Evolutionary conservation across 2,329 filamentous ascomycete genomes (phyloP), one percentile per base, ranked within the genome.

Genomic region (Aspergillus melleus): DNA sequence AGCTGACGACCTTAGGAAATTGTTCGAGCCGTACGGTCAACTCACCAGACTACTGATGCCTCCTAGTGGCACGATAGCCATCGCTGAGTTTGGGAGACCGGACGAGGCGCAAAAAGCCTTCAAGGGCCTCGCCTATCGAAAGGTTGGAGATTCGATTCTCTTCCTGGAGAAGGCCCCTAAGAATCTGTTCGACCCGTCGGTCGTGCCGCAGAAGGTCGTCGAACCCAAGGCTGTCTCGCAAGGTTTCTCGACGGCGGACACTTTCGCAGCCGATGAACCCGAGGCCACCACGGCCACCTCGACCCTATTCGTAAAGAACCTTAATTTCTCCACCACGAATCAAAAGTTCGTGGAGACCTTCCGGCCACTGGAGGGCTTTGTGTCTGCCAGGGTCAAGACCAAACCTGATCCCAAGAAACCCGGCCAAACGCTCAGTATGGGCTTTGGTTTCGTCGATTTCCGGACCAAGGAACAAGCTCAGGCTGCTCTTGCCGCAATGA

Each of bases 361-460:
- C 79, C 84, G 86, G 63, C 84, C 90, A 56, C 81, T 98, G 57
- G 90, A 92, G 68, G 95, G 95, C 55, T 98, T 98, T 77, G 82
- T 95, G 64, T 92, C 90, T 59, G 94, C 92, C 29, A 86, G 87
- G 65, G 92, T 99, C 66, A 97, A 97, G 80, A 97, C 92, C 24
- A 96, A 96, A 79, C 86, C 88, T 44, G 92, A 99, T 72, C 86
- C 92, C n/a, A 97, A 96, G 81, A 90, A 90, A 71, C 88, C 91
- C 19, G 91, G 90, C 9, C 89, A 96, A 76, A 85, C 90, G 4
- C 86, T 99, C 56, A 97, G 93, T 74, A 97, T 98, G 93, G 95
- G 95, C 42, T 99, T 96, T 74, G 95, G 93, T 49, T 99, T 99
- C 75, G 86, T 92, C 61, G 92, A 96, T 70, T 99, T 98, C 78